Evolutionary conservation across 2,329 filamentous ascomycete species (phyloP).

Genomic region (Penicillium sp.): DNA sequence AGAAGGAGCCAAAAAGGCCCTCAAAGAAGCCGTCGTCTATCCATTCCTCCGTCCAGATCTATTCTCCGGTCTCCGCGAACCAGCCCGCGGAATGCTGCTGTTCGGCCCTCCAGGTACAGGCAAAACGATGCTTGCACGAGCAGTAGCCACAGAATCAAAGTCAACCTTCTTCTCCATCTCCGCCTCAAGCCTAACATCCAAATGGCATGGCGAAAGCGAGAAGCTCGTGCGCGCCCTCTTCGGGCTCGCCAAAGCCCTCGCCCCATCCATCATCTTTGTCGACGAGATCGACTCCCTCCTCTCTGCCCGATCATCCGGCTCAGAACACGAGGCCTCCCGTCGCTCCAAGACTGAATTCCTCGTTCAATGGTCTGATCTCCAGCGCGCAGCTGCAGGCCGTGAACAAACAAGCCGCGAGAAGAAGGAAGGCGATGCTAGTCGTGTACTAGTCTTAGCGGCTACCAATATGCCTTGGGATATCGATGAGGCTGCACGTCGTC

Average conservation of each 20-base stretch:
- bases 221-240: conserved; percentile 94
- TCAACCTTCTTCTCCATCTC: conserved; percentile 98
- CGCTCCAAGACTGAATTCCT: conserved; percentile 97
- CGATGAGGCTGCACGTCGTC: conserved; percentile 84
- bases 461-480: conserved; percentile 98
- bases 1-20: conserved; percentile 81
- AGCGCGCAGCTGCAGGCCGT: conserved; percentile 83
- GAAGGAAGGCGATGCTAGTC: conserved; percentile 73
- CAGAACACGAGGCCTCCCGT: conserved; percentile 88
- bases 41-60: conserved; percentile 92
- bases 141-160: conserved; percentile 89
- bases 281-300: conserved; percentile 96
- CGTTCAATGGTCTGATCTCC: conserved; percentile 94
- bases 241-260: conserved; percentile 78
- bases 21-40: conserved; percentile 96
- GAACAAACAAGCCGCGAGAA: conserved; percentile 63
- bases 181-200: conserved; percentile 88
- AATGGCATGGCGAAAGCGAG: conserved; percentile 93
- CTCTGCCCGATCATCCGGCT: conserved; percentile 70
- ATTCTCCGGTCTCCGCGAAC: conserved; percentile 92
- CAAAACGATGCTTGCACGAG: conserved; percentile 95
- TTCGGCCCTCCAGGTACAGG: conserved; percentile 98
- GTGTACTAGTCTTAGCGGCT: conserved; percentile 88
- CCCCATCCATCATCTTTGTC: conserved; percentile 96
- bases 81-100: conserved; percentile 88